Evolutionary conservation across 192 early-diverging fungal species (phyloP).

Genomic region (Podila epigama): DNA sequence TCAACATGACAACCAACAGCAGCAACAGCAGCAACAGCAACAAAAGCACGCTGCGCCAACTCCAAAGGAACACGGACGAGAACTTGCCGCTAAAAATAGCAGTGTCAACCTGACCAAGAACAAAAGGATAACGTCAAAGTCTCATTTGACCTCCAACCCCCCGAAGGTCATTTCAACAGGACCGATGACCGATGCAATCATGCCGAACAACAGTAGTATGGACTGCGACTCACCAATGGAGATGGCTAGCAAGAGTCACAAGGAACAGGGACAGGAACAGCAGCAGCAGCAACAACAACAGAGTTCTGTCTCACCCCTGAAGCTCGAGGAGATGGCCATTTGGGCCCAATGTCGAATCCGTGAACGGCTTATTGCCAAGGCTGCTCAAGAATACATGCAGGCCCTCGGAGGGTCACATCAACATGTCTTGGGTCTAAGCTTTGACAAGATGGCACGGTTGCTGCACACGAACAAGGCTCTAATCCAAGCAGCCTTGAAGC

Average conservation of each 20-base stretch:
- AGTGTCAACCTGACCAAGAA: constrained; percentile 15
- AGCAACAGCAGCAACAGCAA: not conserved
- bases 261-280: not conserved
- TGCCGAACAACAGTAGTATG: too few species aligned
- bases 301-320: not conserved
- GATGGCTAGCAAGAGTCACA: too few species aligned
- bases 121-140: constrained; percentile 8
- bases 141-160: constrained; percentile 21
- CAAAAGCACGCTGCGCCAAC: not conserved
- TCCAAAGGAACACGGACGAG: not conserved
- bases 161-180: constrained; percentile 7
- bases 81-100: constrained; percentile 39
- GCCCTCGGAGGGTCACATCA: constrained; percentile 37
- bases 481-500: constrained; percentile 48
- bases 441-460: constrained; percentile 32
- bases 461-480: constrained; percentile 43
- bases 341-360: constrained; percentile 18
- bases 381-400: constrained; percentile 32
- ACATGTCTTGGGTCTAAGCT: constrained; percentile 17
- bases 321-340: constrained; percentile 5
- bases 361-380: constrained; percentile 13
- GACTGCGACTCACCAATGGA: too few species aligned
- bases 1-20: not conserved
- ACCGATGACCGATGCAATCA: not conserved
- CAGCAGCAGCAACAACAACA: not conserved